These are phyloP conservation scores for Phylloporus sp. DNA, from an alignment of 768 basidiomycete genomes.

Conservation along the genomic window DNA sequence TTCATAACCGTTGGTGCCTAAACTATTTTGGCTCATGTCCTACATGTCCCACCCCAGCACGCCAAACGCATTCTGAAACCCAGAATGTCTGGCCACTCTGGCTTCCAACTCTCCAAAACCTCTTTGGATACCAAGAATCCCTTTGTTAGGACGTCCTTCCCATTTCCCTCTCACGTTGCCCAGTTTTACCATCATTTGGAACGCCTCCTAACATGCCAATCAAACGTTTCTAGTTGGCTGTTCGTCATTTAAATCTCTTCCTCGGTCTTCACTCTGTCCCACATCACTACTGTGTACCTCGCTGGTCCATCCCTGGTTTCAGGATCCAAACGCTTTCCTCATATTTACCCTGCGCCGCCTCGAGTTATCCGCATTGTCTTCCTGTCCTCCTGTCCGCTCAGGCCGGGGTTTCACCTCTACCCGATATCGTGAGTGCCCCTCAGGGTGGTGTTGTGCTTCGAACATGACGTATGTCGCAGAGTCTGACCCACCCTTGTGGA, in stretches of 20 bases:
- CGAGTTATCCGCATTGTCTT: slow-evolving; percentile 21
- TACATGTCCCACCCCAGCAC: background rate
- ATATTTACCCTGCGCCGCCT: slow-evolving; percentile 9
- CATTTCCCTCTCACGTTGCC: background rate
- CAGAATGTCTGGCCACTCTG: background rate
- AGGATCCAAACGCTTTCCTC: background rate
- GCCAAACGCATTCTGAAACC: background rate
- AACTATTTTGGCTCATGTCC: background rate
- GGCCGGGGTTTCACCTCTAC: slow-evolving; percentile 8
- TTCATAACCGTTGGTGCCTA: slow-evolving; percentile 7
- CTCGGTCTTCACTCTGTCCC: slow-evolving; percentile 5
- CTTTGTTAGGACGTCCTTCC: background rate
- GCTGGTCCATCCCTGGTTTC: slow-evolving; percentile 4
- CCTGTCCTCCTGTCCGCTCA: background rate
- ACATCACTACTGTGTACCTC: slow-evolving; percentile 1
- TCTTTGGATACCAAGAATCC: background rate
- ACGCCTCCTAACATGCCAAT: slow-evolving; percentile 15
- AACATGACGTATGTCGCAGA: background rate
- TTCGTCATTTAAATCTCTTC: slow-evolving; percentile 8
- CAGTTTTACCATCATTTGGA: background rate
- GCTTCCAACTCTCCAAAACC: background rate
- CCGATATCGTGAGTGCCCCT: slow-evolving; percentile 3
- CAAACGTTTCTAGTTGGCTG: slow-evolving; percentile 22
- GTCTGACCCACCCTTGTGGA: background rate
- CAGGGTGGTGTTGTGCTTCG: background rate